Percentiles rank a stretch among this genome's conserved stretches.
Evolutionary conservation across 1,284 basidiomycete species (phyloP).

Genomic region (Stygiomarasmius scandens): DNA sequence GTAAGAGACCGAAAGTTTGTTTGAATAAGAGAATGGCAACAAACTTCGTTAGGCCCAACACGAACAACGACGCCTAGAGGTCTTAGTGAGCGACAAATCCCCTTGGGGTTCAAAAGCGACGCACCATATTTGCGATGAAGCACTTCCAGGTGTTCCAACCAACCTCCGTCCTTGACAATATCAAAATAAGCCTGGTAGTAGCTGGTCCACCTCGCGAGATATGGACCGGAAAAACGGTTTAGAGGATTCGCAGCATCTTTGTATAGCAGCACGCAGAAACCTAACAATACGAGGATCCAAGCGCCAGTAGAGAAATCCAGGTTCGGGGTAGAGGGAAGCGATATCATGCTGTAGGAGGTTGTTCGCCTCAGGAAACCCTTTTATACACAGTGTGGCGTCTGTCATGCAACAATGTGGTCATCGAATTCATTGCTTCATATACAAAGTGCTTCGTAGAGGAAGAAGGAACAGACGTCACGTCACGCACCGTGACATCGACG

Average conservation of each 20-base stretch:
- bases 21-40: background rate
- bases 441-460: no score
- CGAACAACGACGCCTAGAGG: conserved; percentile 17
- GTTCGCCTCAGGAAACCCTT: no score
- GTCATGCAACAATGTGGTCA: no score
- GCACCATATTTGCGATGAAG: conserved; percentile 16
- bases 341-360: no score
- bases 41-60: conserved; percentile 19
- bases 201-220: conserved; percentile 13
- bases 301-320: no score
- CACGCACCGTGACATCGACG: background rate
- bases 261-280: no score
- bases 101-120: background rate
- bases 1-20: no score
- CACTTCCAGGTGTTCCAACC: conserved; percentile 11
- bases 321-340: no score
- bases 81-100: background rate
- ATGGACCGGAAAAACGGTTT: conserved; percentile 16
- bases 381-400: no score
- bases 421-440: no score
- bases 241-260: background rate
- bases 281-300: background rate
- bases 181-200: conserved; percentile 17
- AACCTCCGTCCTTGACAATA: conserved; percentile 9
- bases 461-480: no score